Percentiles rank a stretch among this genome's conserved stretches.
phyloP scores from a whole-genome alignment of 75 land plant genomes.

The Sequoiadendron giganteum region DNA sequence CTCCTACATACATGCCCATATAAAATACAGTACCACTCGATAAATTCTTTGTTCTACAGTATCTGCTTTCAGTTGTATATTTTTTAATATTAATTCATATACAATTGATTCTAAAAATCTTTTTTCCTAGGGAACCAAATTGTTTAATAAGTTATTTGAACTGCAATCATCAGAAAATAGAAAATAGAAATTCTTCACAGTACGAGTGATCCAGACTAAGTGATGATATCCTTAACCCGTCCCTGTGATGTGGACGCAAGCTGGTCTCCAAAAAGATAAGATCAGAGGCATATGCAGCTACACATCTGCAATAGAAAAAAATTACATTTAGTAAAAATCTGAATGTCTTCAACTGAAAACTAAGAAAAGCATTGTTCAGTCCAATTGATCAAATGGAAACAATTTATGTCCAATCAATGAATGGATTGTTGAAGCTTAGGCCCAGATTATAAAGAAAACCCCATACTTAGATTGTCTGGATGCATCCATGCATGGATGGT shows the following conservation, averaged over 20 bases:
- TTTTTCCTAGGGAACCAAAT: not conserved
- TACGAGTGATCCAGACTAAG: constrained; percentile 97
- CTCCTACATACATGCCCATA: not conserved
- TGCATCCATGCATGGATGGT: not conserved
- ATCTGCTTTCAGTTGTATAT: not conserved
- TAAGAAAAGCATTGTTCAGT: not conserved
- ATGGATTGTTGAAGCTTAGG: not conserved
- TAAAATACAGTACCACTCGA: not conserved
- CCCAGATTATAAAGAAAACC: not conserved
- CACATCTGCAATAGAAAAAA: constrained; percentile 66
- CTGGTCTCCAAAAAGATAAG: constrained; percentile 58
- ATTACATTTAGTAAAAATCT: not conserved
- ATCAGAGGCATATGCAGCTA: constrained; percentile 92
- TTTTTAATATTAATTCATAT: not conserved
- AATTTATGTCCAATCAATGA: not conserved
- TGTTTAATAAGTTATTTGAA: not conserved
- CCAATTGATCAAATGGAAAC: not conserved
- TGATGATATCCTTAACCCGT: constrained; percentile 41
- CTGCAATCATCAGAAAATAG: not conserved
- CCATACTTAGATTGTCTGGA: not conserved
- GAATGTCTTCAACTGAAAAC: not conserved
- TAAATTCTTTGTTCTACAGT: not conserved
- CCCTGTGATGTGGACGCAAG: constrained; percentile 64
- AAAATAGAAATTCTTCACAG: not conserved
- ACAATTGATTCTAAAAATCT: not conserved